Percentiles rank a stretch among this genome's conserved stretches.
Conservation (phyloP, 2,329 filamentous ascomycete genomes). For the Clonostachys byssicola region DNA sequence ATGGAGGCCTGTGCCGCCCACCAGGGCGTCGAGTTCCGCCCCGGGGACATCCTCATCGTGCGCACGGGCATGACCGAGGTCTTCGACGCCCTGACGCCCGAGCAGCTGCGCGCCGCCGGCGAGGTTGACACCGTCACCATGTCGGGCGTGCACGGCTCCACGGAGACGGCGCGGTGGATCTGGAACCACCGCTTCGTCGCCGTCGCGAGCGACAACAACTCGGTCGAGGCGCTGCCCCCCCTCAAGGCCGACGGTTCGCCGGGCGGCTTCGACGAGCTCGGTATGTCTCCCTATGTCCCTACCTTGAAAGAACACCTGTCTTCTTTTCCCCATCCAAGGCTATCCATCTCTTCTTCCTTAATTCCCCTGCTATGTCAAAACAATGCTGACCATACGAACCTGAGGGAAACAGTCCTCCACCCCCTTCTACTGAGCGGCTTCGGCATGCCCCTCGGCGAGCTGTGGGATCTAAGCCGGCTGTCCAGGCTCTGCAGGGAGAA, state of each 20-base stretch:
- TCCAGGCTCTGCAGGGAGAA: conserved; percentile 7
- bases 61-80: conserved; percentile 59
- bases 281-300: conserved; percentile 19
- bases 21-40: conserved; percentile 59
- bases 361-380: conserved; percentile 35
- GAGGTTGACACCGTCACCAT: conserved; percentile 18
- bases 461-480: conserved; percentile 18
- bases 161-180: conserved; percentile 58
- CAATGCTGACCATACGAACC: no score
- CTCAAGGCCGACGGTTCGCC: conserved; percentile 31
- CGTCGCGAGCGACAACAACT: conserved; percentile 58
- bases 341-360: conserved; percentile 43
- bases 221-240: conserved; percentile 62
- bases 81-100: conserved; percentile 39
- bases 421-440: conserved; percentile 13
- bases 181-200: conserved; percentile 67
- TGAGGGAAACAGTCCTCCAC: no score
- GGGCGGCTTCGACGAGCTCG: conserved; percentile 23
- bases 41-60: conserved; percentile 64
- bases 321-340: conserved; percentile 14
- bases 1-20: conserved; percentile 54
- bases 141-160: conserved; percentile 35
- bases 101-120: conserved; percentile 14
- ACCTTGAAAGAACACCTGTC: neutral
- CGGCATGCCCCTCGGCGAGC: conserved; percentile 23